Conservation (phyloP, 345 rosid genomes). For the Linum usitatissimum region DNA sequence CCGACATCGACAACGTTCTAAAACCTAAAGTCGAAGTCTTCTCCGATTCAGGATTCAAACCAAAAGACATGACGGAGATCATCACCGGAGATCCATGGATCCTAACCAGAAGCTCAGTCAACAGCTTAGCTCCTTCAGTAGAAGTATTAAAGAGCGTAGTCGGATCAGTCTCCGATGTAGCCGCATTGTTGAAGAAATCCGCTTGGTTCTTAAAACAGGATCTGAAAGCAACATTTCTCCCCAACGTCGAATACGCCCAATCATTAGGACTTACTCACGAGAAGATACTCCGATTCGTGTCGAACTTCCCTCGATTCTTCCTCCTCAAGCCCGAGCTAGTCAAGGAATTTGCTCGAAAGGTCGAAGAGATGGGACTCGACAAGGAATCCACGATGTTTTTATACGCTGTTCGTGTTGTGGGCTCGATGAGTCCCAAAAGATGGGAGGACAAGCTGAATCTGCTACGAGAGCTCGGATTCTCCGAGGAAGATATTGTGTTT, state of each 20-base stretch:
- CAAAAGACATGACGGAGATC: constrained; percentile 11
- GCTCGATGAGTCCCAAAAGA: constrained; percentile 20
- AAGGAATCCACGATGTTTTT: constrained; percentile 22
- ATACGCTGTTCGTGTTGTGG: constrained; percentile 16
- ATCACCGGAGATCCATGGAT: constrained; percentile 21
- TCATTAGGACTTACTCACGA: constrained; percentile 18
- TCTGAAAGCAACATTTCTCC: constrained; percentile 25
- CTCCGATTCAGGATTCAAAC: constrained; percentile 17
- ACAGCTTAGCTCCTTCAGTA: constrained; percentile 9
- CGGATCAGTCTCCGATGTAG: constrained; percentile 14
- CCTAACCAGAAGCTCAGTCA: constrained; percentile 15
- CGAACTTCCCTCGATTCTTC: constrained; percentile 16
- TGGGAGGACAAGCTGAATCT: constrained; percentile 28
- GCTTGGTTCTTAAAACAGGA: constrained; percentile 17
- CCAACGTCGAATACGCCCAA: constrained; percentile 16
- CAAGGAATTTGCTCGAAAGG: constrained; percentile 14
- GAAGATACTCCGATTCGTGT: constrained; percentile 16
- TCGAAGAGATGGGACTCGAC: constrained; percentile 26
- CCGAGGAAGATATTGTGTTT: constrained; percentile 19
- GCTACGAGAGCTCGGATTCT: constrained; percentile 21
- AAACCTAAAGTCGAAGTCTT: constrained; percentile 26
- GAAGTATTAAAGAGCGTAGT: constrained; percentile 15
- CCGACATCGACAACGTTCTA: constrained; percentile 12
- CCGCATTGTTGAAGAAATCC: constrained; percentile 9
- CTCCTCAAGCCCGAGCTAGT: constrained; percentile 16